Conservation (phyloP, 768 basidiomycete species). For the Russula foetens region DNA sequence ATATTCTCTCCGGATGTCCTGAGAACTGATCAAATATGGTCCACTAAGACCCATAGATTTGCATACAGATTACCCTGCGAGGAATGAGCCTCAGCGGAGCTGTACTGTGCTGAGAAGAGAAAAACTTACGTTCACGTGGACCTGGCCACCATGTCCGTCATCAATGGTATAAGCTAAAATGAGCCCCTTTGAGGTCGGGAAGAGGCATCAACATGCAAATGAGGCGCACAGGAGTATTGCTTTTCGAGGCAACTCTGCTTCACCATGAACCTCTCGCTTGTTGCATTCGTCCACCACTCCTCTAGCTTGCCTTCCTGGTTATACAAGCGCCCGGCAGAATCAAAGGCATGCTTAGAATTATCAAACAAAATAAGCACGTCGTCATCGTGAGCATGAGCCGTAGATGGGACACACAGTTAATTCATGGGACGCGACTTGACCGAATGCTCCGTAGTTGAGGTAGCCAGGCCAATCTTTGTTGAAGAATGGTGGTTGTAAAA, state of each 20-base stretch:
- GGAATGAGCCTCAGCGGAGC: neutral
- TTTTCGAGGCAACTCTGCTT: slow-evolving; percentile 85
- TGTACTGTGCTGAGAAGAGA: neutral
- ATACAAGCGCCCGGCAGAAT: slow-evolving; percentile 83
- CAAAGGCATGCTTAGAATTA: slow-evolving; percentile 68
- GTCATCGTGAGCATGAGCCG: neutral
- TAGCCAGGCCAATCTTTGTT: slow-evolving; percentile 80
- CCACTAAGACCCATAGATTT: neutral
- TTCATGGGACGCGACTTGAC: slow-evolving; percentile 88
- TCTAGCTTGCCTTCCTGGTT: slow-evolving; percentile 83
- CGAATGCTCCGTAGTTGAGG: slow-evolving; percentile 87
- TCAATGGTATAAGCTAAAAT: slow-evolving; percentile 65
- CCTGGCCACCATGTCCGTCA: slow-evolving; percentile 75
- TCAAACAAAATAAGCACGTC: neutral
- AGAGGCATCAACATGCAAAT: neutral
- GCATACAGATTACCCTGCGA: slow-evolving; percentile 66
- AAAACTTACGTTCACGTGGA: slow-evolving; percentile 76
- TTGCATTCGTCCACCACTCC: slow-evolving; percentile 90
- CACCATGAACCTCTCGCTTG: slow-evolving; percentile 73
- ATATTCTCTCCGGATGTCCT: slow-evolving; percentile 92
- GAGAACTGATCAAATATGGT: neutral
- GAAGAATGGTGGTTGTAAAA: slow-evolving; percentile 91
- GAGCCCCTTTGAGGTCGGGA: neutral
- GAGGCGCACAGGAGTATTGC: slow-evolving; percentile 69
- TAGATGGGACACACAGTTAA: slow-evolving; percentile 61